Evolutionary conservation across 192 early-diverging fungal species (phyloP).

Genomic region (Dissophora globulifera): DNA sequence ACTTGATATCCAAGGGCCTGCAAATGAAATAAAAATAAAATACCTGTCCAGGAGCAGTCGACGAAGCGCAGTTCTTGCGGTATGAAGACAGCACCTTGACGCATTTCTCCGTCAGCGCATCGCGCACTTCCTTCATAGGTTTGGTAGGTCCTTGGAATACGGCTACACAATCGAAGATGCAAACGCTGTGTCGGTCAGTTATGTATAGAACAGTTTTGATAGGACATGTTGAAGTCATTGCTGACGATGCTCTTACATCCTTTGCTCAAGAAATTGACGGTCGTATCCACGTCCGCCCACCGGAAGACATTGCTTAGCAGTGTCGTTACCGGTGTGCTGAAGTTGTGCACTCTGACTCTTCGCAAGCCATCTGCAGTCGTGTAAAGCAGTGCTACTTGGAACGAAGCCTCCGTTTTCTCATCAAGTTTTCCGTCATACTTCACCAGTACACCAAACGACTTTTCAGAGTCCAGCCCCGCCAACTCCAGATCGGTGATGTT

Average conservation of each 20-base stretch:
- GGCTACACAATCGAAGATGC: conserved; percentile 53
- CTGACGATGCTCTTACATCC: conserved; percentile 69
- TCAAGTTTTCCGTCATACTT: conserved; percentile 93
- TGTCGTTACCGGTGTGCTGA: conserved; percentile 79
- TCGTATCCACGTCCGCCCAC: conserved; percentile 91
- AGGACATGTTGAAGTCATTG: too few species aligned
- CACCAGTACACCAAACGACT: conserved; percentile 82
- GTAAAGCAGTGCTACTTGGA: conserved; percentile 96
- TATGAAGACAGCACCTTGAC: conserved; percentile 91
- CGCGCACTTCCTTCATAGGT: conserved; percentile 79
- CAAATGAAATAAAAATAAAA: not conserved
- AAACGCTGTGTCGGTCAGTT: too few species aligned
- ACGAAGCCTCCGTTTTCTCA: conserved; percentile 79
- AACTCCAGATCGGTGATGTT: conserved; percentile 94
- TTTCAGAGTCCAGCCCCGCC: conserved; percentile 87
- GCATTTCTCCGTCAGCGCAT: conserved; percentile 86
- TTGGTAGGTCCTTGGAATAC: conserved; percentile 75
- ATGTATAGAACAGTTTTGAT: too few species aligned
- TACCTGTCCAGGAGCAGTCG: conserved; percentile 85
- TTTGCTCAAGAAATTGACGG: conserved; percentile 88
- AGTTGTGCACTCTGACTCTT: conserved; percentile 92
- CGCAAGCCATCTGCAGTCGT: conserved; percentile 90
- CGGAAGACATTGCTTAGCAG: conserved; percentile 87
- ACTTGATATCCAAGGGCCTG: too few species aligned
- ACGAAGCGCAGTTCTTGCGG: conserved; percentile 89